Evolutionary conservation across 805 yeast species (phyloP), one percentile per base, ranked within the genome.

Genomic region (Deakozyma indianensis): DNA sequence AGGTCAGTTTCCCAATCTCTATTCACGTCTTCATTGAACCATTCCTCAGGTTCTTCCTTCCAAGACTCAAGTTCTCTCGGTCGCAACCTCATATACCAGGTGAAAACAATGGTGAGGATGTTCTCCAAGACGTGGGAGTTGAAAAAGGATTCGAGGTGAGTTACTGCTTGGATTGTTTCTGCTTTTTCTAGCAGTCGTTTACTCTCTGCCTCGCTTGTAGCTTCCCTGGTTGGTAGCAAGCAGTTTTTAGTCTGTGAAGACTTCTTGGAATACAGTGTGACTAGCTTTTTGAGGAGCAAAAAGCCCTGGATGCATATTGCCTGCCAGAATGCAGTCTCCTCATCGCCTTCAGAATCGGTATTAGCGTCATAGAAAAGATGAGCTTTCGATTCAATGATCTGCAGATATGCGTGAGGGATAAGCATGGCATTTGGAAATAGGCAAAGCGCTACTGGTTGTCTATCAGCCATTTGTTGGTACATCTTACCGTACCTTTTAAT

Each of bases 41-140:
- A 92, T 59, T 86, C 96, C 59, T 87, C 97, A 0, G 97, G 96
- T 48, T 87, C 95, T 16, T 73, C 60, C 11, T 69, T 59, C 97
- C 97, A 92, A 32, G 75, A 66, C 53, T 83, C 94, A 42, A 90
- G 60, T 57, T 88, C 96, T 1, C 72, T 61, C 0, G 90, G 86
- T 48, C 78, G 75, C 42, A 88, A 61, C 46, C 80, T 74, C 50
- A 92, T 67, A 60, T 85, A 88, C 75, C 80, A 80, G 35, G 71
- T 68, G 48, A 87, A 78, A 28, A 88, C 65, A 40, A 83, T 62
- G 48, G 81, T 82, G 11, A 84, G 73, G 11, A 90, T 60, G 22
- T 74, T 71, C 22, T 68, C 68, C 20, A 84, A 64, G 14, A 79
- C 65, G 1, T 69, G 67, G 7, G 73, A 71, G 3, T 81, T 73